Evolutionary conservation across 2,329 filamentous ascomycete genomes (phyloP), one percentile per base, ranked within the genome.

Genomic region (Aureobasidium leucospermi): DNA sequence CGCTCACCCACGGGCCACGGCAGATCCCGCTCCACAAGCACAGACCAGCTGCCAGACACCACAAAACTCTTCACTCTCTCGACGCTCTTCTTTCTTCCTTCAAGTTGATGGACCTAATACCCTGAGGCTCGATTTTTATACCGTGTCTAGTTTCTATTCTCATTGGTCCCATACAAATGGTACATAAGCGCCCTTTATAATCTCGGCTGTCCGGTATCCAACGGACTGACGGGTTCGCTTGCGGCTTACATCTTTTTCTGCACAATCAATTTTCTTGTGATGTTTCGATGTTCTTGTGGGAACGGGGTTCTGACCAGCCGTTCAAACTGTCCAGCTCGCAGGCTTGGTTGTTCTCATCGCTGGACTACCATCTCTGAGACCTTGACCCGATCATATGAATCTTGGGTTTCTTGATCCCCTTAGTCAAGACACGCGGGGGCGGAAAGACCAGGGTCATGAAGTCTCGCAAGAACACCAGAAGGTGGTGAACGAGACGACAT

Each of bases 221-320:
- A 41, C 32, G n/a, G 29, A 51, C 16, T 56, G 16, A 11, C 51
- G 59, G 59, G 31, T 60, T 60, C 59, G 59, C 59, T 60, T 60
- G 41, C 43, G 51, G 59, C 59, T 48, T 38, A 60, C 59, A 60
- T 41, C 11, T 48, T n/a, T 48, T 42, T 34, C n/a, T 34, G 3
- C 23, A 23, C 3, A 23, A 23, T 3, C 3, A 23, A 3, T 23
- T 0, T 2, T 23, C 23, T 4, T 23, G 23, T 23, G 23, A 23
- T 3, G 23, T 23, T 23, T 23, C 2, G 2, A 23, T 23, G 23
- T 2, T 2, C 3, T 23, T 3, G 23, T 23, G 23, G 2, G 23
- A 1, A 23, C 2, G 3, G 2, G 23, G 2, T 23, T 23, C 23
- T 2, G 23, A 23, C 23, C 3, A 23, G 2, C 2, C 3, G 2